Evolutionary conservation across 345 rosid species (phyloP), one percentile per base, ranked within the genome.

Genomic region (Citropsis articulata): DNA sequence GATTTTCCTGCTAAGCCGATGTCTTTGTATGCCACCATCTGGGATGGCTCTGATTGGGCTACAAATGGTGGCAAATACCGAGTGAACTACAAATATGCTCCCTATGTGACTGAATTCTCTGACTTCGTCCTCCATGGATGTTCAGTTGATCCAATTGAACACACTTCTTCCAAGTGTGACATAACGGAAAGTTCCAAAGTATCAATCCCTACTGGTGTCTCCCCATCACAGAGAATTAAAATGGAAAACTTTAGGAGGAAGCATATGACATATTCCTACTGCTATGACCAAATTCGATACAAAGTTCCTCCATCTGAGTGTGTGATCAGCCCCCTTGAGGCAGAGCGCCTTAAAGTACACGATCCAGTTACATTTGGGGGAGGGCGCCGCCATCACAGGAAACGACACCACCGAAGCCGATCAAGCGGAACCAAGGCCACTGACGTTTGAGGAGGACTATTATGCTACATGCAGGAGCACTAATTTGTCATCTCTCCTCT

Each of bases 41-140:
- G 99, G 99, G 99, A 95, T 57, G 99, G 93, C 12, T 95, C 98
- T 16, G 85, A 84, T 74, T 95, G 99, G 99, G 99, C 99, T 21
- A 96, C 99, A 33, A 88, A 91, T 69, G 98, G 98, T 71, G 99
- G 99, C 61, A 96, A 92, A 75, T 96, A 96, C 72, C 88, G 91
- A 82, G 94, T 94, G 42, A 96, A 92, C 75, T 96, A 96, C 91
- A 94, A 91, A 81, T 96, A 96, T n/a, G 91, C 97, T 2, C 99
- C 99, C 31, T 96, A 88, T 16, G 77, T 91, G 0, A 85, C 95
- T 0, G 71, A 84, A 71, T 92, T 96, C 82, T 88, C 97, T 9
- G 83, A 94, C 79, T 80, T 96, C 66, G 84, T 90, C 67, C 92
- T 96, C 31, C 97, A 92, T 1, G 99, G 99, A 33, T 96, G 99